A percentile compares a stretch with the other conserved stretches of the same genome.
phyloP scores from a whole-genome alignment of 345 rosid genomes.

The Citrus trifoliata region DNA sequence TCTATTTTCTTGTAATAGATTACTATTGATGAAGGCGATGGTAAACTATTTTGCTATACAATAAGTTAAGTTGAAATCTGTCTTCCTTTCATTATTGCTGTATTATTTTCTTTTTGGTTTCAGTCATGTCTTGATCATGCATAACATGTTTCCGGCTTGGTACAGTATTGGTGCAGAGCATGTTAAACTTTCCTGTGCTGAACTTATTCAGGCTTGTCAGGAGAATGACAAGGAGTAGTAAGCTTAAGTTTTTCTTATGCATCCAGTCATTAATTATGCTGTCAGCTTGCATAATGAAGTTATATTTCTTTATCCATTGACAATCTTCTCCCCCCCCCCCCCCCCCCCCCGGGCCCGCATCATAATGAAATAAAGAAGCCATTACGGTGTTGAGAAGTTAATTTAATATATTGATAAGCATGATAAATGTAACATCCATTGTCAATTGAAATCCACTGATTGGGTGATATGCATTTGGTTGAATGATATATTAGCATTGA shows the following conservation, averaged over 20 bases:
- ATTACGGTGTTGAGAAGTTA: neutral
- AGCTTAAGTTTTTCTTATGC: neutral
- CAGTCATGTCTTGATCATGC: neutral
- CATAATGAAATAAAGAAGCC: neutral
- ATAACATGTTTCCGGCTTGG: neutral
- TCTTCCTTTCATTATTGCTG: neutral
- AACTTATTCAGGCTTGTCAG: conserved; percentile 19
- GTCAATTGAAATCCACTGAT: no score
- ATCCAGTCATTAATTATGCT: neutral
- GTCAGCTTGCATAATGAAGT: neutral
- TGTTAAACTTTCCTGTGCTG: conserved; percentile 10
- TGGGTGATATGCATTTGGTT: neutral
- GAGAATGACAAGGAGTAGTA: conserved; percentile 6
- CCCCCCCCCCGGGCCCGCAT: no score
- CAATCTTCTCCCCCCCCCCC: no score
- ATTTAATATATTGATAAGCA: neutral
- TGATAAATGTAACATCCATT: no score
- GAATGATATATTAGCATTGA: neutral
- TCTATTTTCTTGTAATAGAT: neutral
- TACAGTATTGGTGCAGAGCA: conserved; percentile 13
- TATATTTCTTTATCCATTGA: neutral
- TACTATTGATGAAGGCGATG: neutral
- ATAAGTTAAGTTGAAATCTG: neutral
- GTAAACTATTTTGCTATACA: neutral
- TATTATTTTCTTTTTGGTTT: neutral